Conservation (phyloP, 257 asterid species). For the Cordia subcordata region DNA sequence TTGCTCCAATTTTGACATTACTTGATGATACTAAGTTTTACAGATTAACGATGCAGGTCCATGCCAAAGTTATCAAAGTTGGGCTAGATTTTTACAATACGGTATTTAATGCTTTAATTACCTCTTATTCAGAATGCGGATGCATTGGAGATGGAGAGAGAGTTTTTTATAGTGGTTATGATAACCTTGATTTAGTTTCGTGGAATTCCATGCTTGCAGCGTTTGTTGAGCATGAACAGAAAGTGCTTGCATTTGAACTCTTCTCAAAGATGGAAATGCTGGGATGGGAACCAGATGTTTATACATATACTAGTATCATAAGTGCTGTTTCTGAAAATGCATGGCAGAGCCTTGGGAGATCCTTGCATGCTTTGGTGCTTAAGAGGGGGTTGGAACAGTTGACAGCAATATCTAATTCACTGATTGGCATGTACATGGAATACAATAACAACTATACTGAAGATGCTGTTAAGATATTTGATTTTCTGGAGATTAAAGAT, state of each 20-base stretch:
- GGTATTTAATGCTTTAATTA: constrained; percentile 64
- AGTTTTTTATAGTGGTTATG: constrained; percentile 46
- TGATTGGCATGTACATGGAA: constrained; percentile 66
- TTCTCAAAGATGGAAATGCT: constrained; percentile 58
- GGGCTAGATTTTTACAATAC: constrained; percentile 58
- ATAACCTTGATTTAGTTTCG: constrained; percentile 57
- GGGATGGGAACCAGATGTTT: constrained; percentile 53
- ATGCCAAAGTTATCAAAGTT: constrained; percentile 53
- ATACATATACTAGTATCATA: constrained; percentile 57
- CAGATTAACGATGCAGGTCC: constrained; percentile 53
- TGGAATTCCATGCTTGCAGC: constrained; percentile 90
- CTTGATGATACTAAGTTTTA: constrained; percentile 37
- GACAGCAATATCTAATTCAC: constrained; percentile 54
- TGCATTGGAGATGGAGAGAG: constrained; percentile 41
- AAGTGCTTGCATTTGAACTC: constrained; percentile 40
- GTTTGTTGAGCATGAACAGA: constrained; percentile 41
- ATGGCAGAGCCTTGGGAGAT: constrained; percentile 35
- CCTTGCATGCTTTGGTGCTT: constrained; percentile 63
- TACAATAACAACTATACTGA: constrained; percentile 38
- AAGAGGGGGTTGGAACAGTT: constrained; percentile 64
- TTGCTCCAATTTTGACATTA: constrained; percentile 68
- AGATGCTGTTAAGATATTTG: constrained; percentile 50
- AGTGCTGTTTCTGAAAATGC: constrained; percentile 47
- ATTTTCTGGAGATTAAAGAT: constrained; percentile 41
- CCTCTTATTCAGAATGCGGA: constrained; percentile 66